Evolutionary conservation across 148 eudicot genomes (phyloP).

Genomic region (Talinum fruticosum): DNA sequence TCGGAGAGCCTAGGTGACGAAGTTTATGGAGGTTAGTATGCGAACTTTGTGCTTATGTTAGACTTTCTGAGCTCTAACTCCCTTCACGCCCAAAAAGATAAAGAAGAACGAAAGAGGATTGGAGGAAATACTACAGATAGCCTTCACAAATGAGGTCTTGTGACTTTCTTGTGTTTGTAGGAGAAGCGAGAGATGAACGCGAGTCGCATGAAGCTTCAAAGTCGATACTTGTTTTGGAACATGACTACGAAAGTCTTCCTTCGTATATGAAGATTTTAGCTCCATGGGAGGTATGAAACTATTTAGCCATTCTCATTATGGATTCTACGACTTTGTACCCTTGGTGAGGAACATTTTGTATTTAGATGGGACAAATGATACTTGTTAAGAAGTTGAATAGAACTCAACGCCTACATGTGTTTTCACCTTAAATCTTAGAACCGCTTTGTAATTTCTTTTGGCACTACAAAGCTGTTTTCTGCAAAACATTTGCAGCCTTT

Average conservation of each 20-base stretch:
- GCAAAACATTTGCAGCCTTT: neutral
- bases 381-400: neutral
- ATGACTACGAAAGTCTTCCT: slow-evolving; percentile 82
- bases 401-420: neutral
- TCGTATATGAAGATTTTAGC: slow-evolving; percentile 73
- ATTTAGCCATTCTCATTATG: neutral
- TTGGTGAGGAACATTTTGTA: neutral
- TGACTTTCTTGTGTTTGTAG: slow-evolving; percentile 23
- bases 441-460: neutral
- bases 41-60: neutral
- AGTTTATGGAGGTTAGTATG: neutral
- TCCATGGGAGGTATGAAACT: slow-evolving; percentile 72
- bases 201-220: slow-evolving; percentile 36
- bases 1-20: neutral
- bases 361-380: neutral
- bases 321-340: neutral
- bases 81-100: too few relatives aligned
- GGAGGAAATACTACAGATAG: neutral
- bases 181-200: slow-evolving; percentile 33
- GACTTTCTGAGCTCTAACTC: too few relatives aligned
- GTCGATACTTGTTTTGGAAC: slow-evolving; percentile 43
- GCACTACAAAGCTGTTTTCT: neutral
- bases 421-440: neutral
- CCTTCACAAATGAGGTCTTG: neutral
- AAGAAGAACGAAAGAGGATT: neutral